Conservation (phyloP, 257 asterid genomes). For the Orobanche coerulescens region DNA sequence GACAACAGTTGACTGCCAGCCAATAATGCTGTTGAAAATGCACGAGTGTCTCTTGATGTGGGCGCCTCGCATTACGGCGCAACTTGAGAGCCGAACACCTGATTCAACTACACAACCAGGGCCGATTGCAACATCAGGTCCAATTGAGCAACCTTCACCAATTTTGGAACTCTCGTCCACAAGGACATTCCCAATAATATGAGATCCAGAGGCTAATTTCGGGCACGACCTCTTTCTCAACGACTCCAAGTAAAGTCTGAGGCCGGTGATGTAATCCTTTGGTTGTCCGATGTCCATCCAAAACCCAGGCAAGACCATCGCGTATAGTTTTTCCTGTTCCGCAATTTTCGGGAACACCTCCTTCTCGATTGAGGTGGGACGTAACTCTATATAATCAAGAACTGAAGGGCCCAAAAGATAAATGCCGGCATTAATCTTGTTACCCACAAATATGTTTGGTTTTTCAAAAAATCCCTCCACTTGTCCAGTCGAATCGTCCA, state of each 20-base stretch:
- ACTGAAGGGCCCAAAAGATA: slow-evolving; percentile 82
- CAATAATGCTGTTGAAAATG: slow-evolving; percentile 74
- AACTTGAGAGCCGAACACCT: slow-evolving; percentile 84
- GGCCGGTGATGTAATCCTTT: slow-evolving; percentile 77
- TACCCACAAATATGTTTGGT: slow-evolving; percentile 86
- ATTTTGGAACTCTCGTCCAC: slow-evolving; percentile 73
- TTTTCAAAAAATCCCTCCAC: slow-evolving; percentile 94
- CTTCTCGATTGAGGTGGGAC: slow-evolving; percentile 92
- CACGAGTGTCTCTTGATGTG: slow-evolving; percentile 83
- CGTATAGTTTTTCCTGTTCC: slow-evolving; percentile 50
- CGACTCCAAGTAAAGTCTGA: slow-evolving; percentile 71
- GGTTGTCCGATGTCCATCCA: slow-evolving; percentile 99
- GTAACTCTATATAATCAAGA: slow-evolving; percentile 69
- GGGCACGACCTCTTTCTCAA: slow-evolving; percentile 57
- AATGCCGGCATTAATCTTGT: slow-evolving; percentile 95
- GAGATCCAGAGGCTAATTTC: slow-evolving; percentile 55
- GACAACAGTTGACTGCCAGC: slow-evolving; percentile 97
- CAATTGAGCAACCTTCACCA: slow-evolving; percentile 85
- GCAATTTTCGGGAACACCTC: slow-evolving; percentile 85
- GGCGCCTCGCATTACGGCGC: slow-evolving; percentile 87
- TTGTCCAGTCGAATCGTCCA: slow-evolving; percentile 63
- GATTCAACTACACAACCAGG: slow-evolving; percentile 80
- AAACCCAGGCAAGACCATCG: slow-evolving; percentile 89
- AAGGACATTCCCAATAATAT: slow-evolving; percentile 67
- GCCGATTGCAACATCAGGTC: slow-evolving; percentile 90